phyloP scores from a whole-genome alignment of 768 basidiomycete genomes.

The Termitomyces sp. region DNA sequence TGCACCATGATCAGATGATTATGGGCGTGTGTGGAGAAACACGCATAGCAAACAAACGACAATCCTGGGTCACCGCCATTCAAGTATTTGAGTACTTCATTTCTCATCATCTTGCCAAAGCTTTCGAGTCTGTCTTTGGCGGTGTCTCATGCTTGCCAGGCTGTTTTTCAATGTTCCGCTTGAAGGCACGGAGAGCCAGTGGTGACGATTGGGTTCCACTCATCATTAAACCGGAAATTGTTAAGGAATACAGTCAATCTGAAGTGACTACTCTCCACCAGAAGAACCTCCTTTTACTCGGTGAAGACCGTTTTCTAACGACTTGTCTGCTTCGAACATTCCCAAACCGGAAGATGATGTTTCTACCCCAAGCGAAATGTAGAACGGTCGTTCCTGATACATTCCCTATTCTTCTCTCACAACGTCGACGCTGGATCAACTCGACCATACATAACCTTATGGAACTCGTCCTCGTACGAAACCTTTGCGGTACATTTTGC shows the following conservation, averaged over 20 bases:
- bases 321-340: constrained; percentile 95
- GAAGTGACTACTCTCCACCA: constrained; percentile 94
- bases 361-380: constrained; percentile 93
- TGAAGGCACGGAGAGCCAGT: constrained; percentile 83
- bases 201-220: constrained; percentile 98
- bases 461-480: constrained; percentile 95
- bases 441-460: constrained; percentile 99
- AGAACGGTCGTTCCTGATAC: constrained; percentile 96
- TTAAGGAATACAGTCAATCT: constrained; percentile 93
- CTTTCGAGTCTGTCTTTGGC: constrained; percentile 98
- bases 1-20: constrained; percentile 98
- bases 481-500: constrained; percentile 98
- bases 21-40: constrained; percentile 99
- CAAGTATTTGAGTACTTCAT: constrained; percentile 99
- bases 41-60: constrained; percentile 95
- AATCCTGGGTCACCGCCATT: constrained; percentile 97
- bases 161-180: constrained; percentile 99
- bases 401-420: constrained; percentile 88
- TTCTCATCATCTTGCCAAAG: constrained; percentile 96
- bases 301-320: constrained; percentile 98
- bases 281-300: constrained; percentile 93
- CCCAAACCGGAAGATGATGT: constrained; percentile 99
- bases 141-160: constrained; percentile 99
- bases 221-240: constrained; percentile 94
- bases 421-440: constrained; percentile 99